phyloP scores from a whole-genome alignment of 1,284 basidiomycete genomes.

The Austroboletus niveus region DNA sequence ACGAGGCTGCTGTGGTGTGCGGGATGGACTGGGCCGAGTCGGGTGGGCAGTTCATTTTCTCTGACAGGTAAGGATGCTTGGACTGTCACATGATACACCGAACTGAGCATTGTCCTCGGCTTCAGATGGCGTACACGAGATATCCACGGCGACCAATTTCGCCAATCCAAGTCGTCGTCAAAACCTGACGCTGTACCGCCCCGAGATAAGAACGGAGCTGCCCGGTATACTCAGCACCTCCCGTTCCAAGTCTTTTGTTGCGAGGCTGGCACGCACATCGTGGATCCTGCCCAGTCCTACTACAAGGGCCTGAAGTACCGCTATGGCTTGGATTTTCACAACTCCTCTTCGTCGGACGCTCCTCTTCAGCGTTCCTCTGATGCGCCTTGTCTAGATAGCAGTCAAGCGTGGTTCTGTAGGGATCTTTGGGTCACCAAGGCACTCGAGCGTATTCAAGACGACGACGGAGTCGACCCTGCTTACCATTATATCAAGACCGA shows the following conservation, averaged over 20 bases:
- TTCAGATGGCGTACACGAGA: conserved; percentile 90
- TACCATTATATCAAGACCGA: conserved; percentile 34
- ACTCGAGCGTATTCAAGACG: conserved; percentile 62
- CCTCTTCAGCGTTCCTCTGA: conserved; percentile 65
- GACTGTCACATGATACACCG: neutral
- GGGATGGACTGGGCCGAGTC: conserved; percentile 99
- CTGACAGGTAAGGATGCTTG: conserved; percentile 67
- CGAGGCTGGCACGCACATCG: conserved; percentile 92
- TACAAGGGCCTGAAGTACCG: conserved; percentile 86
- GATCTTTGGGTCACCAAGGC: conserved; percentile 90
- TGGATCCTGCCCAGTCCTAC: conserved; percentile 91
- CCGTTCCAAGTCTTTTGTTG: conserved; percentile 98
- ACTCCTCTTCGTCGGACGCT: conserved; percentile 63
- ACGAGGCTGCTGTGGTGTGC: conserved; percentile 94
- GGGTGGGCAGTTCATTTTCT: conserved; percentile 95
- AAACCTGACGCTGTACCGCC: conserved; percentile 89
- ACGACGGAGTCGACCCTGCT: conserved; percentile 39
- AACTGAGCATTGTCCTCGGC: neutral
- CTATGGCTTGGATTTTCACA: conserved; percentile 75
- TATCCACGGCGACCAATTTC: conserved; percentile 93
- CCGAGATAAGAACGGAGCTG: conserved; percentile 74
- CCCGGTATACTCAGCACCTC: conserved; percentile 84
- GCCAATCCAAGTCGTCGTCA: conserved; percentile 89
- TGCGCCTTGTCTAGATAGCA: conserved; percentile 87
- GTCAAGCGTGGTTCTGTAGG: conserved; percentile 93